Evolutionary conservation across 352 stramenopile species (phyloP).

Genomic region (Globisporangium okanoganense): DNA sequence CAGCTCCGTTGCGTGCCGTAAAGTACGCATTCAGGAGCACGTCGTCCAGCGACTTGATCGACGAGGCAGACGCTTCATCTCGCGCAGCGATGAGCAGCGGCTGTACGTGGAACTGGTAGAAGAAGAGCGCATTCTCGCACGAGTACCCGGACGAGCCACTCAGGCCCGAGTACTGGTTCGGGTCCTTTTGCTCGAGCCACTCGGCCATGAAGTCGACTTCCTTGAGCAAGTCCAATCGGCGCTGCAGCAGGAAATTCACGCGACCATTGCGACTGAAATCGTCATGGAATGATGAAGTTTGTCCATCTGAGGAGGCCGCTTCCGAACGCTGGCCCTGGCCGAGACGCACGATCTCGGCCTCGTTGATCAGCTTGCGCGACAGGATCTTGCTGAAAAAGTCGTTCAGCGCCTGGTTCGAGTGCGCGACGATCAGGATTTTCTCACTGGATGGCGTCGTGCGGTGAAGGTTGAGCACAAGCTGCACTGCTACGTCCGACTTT

Average conservation of each 20-base stretch:
- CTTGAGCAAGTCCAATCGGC: slow-evolving; percentile 79
- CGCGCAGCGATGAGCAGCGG: slow-evolving; percentile 53
- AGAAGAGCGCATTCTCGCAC: slow-evolving; percentile 95
- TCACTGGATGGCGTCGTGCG: slow-evolving; percentile 71
- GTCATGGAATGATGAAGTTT: slow-evolving; percentile 38
- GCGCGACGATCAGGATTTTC: slow-evolving; percentile 93
- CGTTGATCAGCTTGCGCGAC: slow-evolving; percentile 64
- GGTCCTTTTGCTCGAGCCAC: slow-evolving; percentile 63
- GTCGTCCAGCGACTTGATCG: slow-evolving; percentile 15
- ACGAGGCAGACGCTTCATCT: not conserved
- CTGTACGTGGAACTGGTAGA: slow-evolving; percentile 91
- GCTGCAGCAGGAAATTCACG: slow-evolving; percentile 77
- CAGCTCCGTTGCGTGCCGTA: slow-evolving; percentile 23
- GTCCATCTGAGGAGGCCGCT: not conserved
- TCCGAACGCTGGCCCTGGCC: slow-evolving; percentile 26
- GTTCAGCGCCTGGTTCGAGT: slow-evolving; percentile 95
- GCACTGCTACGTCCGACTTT: slow-evolving; percentile 95
- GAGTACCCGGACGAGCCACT: slow-evolving; percentile 87
- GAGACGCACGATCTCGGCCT: slow-evolving; percentile 90
- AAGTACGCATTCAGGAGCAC: slow-evolving; percentile 37
- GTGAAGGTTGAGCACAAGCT: slow-evolving; percentile 94
- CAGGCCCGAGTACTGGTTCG: slow-evolving; percentile 47
- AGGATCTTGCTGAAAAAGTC: slow-evolving; percentile 95
- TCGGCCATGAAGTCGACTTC: slow-evolving; percentile 92
- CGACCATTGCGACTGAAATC: slow-evolving; percentile 94